Conservation (phyloP, 805 yeast species). For the Maudiozyma pseudohumilis region DNA sequence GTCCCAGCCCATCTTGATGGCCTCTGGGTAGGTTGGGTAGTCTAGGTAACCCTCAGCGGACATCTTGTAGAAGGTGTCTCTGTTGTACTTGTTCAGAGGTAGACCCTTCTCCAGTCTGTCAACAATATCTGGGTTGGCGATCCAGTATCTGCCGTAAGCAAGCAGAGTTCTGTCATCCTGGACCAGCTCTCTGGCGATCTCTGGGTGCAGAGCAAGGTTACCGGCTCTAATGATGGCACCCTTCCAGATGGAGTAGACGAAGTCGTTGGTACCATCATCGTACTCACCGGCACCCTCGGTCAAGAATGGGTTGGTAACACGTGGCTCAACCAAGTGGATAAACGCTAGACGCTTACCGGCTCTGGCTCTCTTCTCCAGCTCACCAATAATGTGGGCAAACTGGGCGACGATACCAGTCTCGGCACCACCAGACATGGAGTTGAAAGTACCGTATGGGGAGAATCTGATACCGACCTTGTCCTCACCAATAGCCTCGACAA, state of each 20-base stretch:
- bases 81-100: constrained; percentile 36
- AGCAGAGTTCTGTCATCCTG: constrained; percentile 36
- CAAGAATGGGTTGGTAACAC: constrained; percentile 25
- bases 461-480: constrained; percentile 38
- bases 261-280: constrained; percentile 29
- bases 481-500: constrained; percentile 43
- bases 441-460: constrained; percentile 36
- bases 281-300: constrained; percentile 20
- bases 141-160: constrained; percentile 38
- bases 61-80: constrained; percentile 37
- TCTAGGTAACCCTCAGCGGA: constrained; percentile 35
- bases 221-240: constrained; percentile 38
- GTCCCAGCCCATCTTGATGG: constrained; percentile 13
- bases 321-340: constrained; percentile 39
- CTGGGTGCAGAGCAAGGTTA: constrained; percentile 23
- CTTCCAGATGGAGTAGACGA: constrained; percentile 35
- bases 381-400: constrained; percentile 31
- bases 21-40: constrained; percentile 31
- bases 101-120: constrained; percentile 33
- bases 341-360: constrained; percentile 33
- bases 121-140: constrained; percentile 47
- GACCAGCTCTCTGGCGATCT: constrained; percentile 24
- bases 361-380: constrained; percentile 31
- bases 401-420: constrained; percentile 28
- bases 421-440: constrained; percentile 30